phyloP scores from a whole-genome alignment of 1,284 basidiomycete species.

The Ganoderma leucocontextum region DNA sequence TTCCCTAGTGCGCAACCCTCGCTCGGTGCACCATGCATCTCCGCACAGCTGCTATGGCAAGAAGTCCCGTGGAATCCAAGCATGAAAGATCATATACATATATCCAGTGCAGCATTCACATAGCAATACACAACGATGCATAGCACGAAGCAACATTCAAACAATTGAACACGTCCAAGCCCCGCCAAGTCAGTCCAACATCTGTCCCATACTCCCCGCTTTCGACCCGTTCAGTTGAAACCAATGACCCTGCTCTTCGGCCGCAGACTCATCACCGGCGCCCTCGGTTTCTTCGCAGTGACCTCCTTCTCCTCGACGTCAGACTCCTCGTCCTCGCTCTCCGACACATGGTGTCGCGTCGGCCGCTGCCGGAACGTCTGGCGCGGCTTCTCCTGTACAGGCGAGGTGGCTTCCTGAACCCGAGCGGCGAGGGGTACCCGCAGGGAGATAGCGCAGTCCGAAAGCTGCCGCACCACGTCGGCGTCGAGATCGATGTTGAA shows the following conservation, averaged over 20 bases:
- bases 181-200: not conserved
- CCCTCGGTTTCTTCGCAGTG: conserved; percentile 50
- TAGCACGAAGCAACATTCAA: conserved; percentile 14
- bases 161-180: not conserved
- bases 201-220: not conserved
- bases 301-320: conserved; percentile 53
- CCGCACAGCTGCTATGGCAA: not conserved
- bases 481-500: conserved; percentile 85
- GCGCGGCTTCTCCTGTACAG: conserved; percentile 13
- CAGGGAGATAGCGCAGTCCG: conserved; percentile 50
- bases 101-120: conserved; percentile 9
- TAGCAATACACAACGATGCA: conserved; percentile 27
- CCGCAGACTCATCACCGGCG: conserved; percentile 60
- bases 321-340: conserved; percentile 67
- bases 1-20: not conserved
- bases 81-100: conserved; percentile 13
- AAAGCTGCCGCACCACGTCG: conserved; percentile 61
- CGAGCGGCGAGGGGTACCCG: conserved; percentile 21
- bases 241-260: conserved; percentile 69
- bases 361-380: conserved; percentile 24
- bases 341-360: conserved; percentile 52
- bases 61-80: not conserved
- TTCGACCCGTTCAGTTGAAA: conserved; percentile 20
- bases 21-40: not conserved
- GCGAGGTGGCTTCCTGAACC: conserved; percentile 6